Conservation (phyloP, 805 yeast species). For the Cyberlindnera sargentensis region DNA sequence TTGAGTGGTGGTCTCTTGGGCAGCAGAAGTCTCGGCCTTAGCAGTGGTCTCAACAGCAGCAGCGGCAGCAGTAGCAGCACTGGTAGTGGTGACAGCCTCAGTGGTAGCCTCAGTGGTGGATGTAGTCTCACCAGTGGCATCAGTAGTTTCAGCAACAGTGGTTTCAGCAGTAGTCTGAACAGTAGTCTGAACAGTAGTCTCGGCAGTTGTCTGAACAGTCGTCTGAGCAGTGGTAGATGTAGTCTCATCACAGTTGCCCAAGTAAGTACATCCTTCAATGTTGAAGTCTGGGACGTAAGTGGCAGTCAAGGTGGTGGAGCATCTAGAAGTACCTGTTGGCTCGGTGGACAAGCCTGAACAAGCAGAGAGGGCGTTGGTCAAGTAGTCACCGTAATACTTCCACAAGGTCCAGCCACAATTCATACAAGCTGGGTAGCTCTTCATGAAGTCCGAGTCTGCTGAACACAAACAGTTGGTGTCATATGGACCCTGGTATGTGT, state of each 20-base stretch:
- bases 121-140: slow-evolving; percentile 5
- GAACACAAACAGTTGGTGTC: slow-evolving; percentile 16
- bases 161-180: slow-evolving; percentile 8
- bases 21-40: slow-evolving; percentile 7
- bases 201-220: slow-evolving; percentile 10
- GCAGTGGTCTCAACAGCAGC: slow-evolving; percentile 8
- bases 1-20: slow-evolving; percentile 7
- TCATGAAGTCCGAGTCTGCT: slow-evolving; percentile 16
- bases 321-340: slow-evolving; percentile 28
- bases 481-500: slow-evolving; percentile 9
- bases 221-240: slow-evolving; percentile 14
- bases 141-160: slow-evolving; percentile 4
- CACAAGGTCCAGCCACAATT: slow-evolving; percentile 33
- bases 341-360: slow-evolving; percentile 20
- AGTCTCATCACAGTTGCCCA: slow-evolving; percentile 28
- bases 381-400: slow-evolving; percentile 25
- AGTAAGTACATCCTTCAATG: slow-evolving; percentile 28
- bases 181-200: slow-evolving; percentile 6
- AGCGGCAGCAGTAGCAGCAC: slow-evolving; percentile 4
- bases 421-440: slow-evolving; percentile 22
- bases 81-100: slow-evolving; percentile 4
- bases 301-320: slow-evolving; percentile 17
- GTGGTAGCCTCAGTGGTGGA: slow-evolving; percentile 3
- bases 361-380: slow-evolving; percentile 21
- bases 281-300: slow-evolving; percentile 2